Base-by-base conservation (phyloP, 148 eudicot species). In the Vaccinium corymbosum region DNA sequence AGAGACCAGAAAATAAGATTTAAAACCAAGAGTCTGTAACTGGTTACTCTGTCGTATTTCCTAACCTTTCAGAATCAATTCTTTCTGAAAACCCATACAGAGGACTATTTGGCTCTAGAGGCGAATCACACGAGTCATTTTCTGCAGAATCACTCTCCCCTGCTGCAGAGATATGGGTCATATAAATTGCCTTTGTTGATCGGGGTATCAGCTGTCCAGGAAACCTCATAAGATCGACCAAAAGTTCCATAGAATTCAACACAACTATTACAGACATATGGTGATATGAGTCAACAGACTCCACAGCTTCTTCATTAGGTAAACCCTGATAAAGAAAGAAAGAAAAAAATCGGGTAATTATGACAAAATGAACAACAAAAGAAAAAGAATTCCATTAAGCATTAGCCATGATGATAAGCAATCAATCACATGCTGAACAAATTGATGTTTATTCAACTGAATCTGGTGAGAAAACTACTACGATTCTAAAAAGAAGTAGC, bases 141-240 rank as follows among this genome's bases (percentile, higher is more conserved):
- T 97, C 99, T 32, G 98, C 99, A 83, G 99, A 97, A 88, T 97
- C 99, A 89, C 99, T 97, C 87, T 94, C 99, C 84, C 97, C 99
- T 64, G 97, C 94, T 79, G 96, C 95, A 77, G 98, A 94, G 77
- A 95, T 88, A 86, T 95, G 99, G 85, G 98, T 92, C 94, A 97
- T 91, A 87, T 87, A 95, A 62, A 93, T 92, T 66, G 99, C 98
- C 89, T 89, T 97, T 27, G 95, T 90, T 73, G 99, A 94, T 83
- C 90, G 93, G 32, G 99, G 98, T 84, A 95, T 90, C 81, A 97
- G 88, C 83, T 93, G 98, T 76, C 99, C 99, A 79, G 99, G 99
- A 90, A 89, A 92, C 76, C 98, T 93, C 96, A 92, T 93, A 70
- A 97, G 95, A 89, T 97, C 99, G 29, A 97, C 98, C 85, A 97